phyloP scores from a whole-genome alignment of 768 basidiomycete species.

The Heimioporus sp. region DNA sequence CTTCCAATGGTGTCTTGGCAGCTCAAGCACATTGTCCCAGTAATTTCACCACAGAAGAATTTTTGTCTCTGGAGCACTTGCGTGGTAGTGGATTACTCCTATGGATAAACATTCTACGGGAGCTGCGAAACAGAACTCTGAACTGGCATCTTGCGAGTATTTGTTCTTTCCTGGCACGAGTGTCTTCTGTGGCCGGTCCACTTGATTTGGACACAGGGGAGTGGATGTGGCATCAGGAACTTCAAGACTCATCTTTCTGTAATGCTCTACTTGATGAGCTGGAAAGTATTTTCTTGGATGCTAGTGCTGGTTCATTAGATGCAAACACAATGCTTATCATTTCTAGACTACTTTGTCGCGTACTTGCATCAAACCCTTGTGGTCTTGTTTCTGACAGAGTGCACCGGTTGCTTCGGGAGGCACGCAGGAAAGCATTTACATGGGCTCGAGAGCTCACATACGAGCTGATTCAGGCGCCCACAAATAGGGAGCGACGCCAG shows the following conservation, averaged over 20 bases:
- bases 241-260: conserved; percentile 32
- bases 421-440: no score
- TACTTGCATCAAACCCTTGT: conserved; percentile 26
- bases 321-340: conserved; percentile 26
- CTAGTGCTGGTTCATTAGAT: conserved; percentile 40
- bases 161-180: conserved; percentile 38
- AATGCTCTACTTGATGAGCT: conserved; percentile 31
- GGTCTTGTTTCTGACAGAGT: neutral
- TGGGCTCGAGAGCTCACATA: conserved; percentile 15
- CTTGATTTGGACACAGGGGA: conserved; percentile 6
- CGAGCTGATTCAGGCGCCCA: conserved; percentile 9
- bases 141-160: conserved; percentile 38
- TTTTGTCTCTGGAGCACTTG: conserved; percentile 38
- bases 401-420: no score
- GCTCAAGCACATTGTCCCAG: conserved; percentile 37
- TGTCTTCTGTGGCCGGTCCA: conserved; percentile 39
- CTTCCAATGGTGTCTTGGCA: conserved; percentile 40
- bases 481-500: neutral
- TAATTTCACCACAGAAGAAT: conserved; percentile 41
- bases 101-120: conserved; percentile 46
- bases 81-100: conserved; percentile 42
- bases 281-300: conserved; percentile 26
- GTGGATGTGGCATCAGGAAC: conserved; percentile 39
- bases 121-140: conserved; percentile 34
- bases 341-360: conserved; percentile 30